Conservation (phyloP, 2,329 filamentous ascomycete species). For the Alternaria triticina region DNA sequence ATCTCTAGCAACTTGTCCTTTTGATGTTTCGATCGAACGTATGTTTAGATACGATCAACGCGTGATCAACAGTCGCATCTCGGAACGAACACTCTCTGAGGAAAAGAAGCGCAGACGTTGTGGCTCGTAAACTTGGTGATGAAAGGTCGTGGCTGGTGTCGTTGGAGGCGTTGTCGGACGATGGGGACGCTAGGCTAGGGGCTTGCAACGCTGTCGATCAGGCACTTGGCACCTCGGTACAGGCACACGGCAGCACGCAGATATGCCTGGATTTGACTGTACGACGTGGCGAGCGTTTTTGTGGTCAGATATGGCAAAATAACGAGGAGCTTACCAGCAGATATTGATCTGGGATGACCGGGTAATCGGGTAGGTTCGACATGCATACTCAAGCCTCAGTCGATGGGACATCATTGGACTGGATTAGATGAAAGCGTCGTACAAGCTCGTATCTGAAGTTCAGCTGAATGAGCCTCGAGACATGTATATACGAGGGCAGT, state of each 20-base stretch:
- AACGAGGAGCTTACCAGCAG: no score
- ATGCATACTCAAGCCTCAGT: background rate
- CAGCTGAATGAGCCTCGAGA: background rate
- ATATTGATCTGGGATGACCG: background rate
- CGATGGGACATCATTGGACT: background rate
- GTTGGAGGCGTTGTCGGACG: background rate
- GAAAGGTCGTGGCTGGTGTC: background rate
- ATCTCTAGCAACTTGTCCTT: background rate
- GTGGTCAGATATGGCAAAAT: no score
- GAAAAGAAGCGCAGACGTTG: background rate
- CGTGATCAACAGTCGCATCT: background rate
- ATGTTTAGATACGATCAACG: background rate
- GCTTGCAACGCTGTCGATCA: background rate
- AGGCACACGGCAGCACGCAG: background rate
- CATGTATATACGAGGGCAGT: background rate
- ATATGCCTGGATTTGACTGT: background rate
- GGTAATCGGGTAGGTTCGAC: background rate
- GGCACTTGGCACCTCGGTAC: background rate
- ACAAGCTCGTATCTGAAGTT: background rate
- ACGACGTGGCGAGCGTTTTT: background rate
- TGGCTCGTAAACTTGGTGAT: background rate
- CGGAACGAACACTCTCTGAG: no score
- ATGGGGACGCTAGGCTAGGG: background rate
- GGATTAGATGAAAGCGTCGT: background rate
- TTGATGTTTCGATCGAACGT: background rate